Evolutionary conservation across 2,329 filamentous ascomycete species (phyloP), one percentile per base, ranked within the genome.

Genomic region (Botrytis fabae): DNA sequence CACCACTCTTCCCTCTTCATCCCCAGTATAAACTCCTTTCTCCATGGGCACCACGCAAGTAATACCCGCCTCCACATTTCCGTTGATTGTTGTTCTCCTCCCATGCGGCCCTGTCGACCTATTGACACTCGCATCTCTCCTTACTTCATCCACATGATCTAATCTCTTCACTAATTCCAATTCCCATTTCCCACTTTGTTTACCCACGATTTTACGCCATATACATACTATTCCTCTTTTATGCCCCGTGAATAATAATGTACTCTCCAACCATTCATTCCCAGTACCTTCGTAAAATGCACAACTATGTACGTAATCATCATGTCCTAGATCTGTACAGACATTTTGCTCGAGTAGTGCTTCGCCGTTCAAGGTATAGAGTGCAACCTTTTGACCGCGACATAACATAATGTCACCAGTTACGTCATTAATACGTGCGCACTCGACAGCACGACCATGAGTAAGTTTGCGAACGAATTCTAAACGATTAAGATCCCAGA

Each of bases 401-500:
- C 94, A 96, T 7, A 99, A 85, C 80, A 97, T 87, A 64, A 99
- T 94, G 78, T 97, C 93, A 18, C 96, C 96, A 0, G 92, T 94
- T 1, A 95, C 90, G 79, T 97, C 95, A 80, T 97, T 97, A 82
- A 99, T 94, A 18, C 88, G 87, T 0, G 94, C 93, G 77, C 93
- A 95, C 82, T 97, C 89, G 2, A 89, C 84, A 0, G 85, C 82
- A 7, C 88, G 86, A 4, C 85, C 85, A 25, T 86, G 81, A 0
- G 90, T 90, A 35, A 95, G 85, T 81, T 90, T 92, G 62, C 94
- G 89, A 9, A 98, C 91, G 79, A 97, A 97, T 70, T 94, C 92
- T 20, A 94, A 88, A 25, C 93, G 90, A 81, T 98, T 99, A 6
- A 99, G 86, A 81, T 98, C 96, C 96, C 96, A 99, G 5, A 98